phyloP scores from a whole-genome alignment of 2,329 filamentous ascomycete species.

The Pseudogymnoascus sp. region DNA sequence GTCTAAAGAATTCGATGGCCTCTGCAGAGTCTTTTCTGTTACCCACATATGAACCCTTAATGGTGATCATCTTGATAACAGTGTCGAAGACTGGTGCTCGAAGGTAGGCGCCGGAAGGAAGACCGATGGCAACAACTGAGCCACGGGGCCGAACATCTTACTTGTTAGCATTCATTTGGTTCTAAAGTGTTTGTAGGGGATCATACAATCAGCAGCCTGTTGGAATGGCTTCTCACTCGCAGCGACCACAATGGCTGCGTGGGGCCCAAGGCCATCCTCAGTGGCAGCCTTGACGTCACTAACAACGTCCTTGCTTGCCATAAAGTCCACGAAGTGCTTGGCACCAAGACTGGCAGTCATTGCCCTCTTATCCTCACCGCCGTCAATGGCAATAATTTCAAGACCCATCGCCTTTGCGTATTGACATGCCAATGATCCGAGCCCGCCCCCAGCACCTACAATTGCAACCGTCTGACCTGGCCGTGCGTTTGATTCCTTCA shows the following conservation, averaged over 20 bases:
- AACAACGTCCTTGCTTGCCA: conserved; percentile 67
- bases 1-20: conserved; percentile 81
- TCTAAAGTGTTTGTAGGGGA: conserved; percentile 10
- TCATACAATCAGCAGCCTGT: conserved; percentile 63
- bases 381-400: conserved; percentile 73
- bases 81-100: conserved; percentile 83
- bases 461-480: conserved; percentile 76
- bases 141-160: conserved; percentile 80
- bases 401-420: conserved; percentile 91
- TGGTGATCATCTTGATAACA: conserved; percentile 83
- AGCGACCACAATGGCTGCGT: conserved; percentile 81
- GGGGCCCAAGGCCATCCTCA: conserved; percentile 75
- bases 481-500: conserved; percentile 72
- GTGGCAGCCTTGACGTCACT: conserved; percentile 78
- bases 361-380: conserved; percentile 71
- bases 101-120: conserved; percentile 74
- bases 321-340: conserved; percentile 72
- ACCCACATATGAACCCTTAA: conserved; percentile 90
- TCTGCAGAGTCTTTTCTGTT: conserved; percentile 84
- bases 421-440: conserved; percentile 74
- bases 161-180: background rate
- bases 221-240: conserved; percentile 91
- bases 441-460: conserved; percentile 78
- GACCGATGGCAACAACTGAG: conserved; percentile 79
- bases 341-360: conserved; percentile 68